These are phyloP conservation scores for Halophytophthora polymorphica DNA, from an alignment of 352 stramenopile species.

Conservation along the genomic window DNA sequence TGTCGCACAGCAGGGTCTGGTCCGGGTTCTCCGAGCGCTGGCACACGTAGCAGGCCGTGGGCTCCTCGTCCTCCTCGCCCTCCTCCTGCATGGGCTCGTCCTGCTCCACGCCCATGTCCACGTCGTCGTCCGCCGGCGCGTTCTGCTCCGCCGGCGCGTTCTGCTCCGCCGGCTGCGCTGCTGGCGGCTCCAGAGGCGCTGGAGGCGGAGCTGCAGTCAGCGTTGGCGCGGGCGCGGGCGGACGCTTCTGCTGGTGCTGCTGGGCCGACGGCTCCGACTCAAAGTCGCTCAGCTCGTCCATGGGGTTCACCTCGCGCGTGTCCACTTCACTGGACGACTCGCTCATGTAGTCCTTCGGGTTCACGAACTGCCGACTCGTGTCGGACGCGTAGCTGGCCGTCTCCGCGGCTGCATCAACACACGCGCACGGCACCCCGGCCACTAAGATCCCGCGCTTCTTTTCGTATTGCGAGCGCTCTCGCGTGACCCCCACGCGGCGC, in stretches of 20 bases:
- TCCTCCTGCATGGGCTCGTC: constrained; percentile 7
- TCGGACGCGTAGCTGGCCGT: not conserved
- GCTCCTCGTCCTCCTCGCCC: constrained; percentile 9
- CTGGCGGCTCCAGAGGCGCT: no score
- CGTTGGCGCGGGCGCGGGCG: not conserved
- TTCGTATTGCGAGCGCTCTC: not conserved
- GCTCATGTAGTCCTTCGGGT: constrained; percentile 29
- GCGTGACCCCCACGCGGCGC: not conserved
- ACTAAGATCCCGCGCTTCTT: not conserved
- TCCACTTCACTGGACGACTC: constrained; percentile 56
- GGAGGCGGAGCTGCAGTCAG: not conserved
- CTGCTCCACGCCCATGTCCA: constrained; percentile 23
- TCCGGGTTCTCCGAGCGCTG: constrained; percentile 32
- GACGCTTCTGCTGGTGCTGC: constrained; percentile 4
- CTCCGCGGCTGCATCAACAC: no score
- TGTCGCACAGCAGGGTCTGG: constrained; percentile 53
- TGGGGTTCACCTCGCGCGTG: constrained; percentile 48
- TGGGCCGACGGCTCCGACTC: constrained; percentile 22
- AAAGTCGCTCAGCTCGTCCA: constrained; percentile 65
- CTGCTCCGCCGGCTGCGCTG: not conserved
- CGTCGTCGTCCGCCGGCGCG: constrained; percentile 9
- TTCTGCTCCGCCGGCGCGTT: constrained; percentile 4
- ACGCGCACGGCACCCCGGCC: no score
- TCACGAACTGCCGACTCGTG: constrained; percentile 22
- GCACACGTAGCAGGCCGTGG: constrained; percentile 44